phyloP scores from a whole-genome alignment of 208 protist species.

The Crithidia sp. region DNA sequence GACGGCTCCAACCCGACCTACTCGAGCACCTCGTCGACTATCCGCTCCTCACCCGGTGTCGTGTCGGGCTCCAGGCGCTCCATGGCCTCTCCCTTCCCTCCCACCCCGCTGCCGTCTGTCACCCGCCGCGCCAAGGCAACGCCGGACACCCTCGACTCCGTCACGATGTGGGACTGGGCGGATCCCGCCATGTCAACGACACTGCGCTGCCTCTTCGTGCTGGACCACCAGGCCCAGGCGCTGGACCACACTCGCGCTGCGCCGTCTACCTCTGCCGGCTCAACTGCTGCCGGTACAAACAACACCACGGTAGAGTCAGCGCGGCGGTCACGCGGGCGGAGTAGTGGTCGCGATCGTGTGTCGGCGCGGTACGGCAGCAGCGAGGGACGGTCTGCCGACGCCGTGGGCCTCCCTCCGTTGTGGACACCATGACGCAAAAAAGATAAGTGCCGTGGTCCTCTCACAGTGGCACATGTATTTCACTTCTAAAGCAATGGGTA shows the following conservation, averaged over 20 bases:
- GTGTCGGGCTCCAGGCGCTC: not conserved
- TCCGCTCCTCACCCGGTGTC: not conserved
- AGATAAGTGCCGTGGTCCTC: not conserved
- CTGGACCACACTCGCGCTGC: constrained; percentile 2
- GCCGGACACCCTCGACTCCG: not conserved
- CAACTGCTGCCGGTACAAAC: too few relatives aligned
- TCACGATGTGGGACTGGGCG: constrained; percentile 36
- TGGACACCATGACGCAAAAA: not conserved
- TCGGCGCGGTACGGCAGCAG: not conserved
- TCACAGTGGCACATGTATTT: too few relatives aligned
- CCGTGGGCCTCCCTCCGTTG: not conserved
- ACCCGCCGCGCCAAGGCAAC: constrained; percentile 4
- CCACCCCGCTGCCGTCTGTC: not conserved
- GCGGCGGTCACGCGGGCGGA: not conserved
- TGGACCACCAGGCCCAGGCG: constrained; percentile 27
- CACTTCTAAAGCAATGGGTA: too few relatives aligned
- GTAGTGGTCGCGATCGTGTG: not conserved
- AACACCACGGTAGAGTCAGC: not conserved
- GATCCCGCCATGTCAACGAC: constrained; percentile 31
- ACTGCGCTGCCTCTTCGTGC: constrained; percentile 24
- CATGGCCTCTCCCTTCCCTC: not conserved
- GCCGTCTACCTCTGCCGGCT: not conserved
- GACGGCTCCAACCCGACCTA: not conserved
- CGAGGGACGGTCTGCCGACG: not conserved
- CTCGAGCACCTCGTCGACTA: not conserved